Evolutionary conservation across 768 basidiomycete species (phyloP).

Genomic region (Lactarius deliciosus): DNA sequence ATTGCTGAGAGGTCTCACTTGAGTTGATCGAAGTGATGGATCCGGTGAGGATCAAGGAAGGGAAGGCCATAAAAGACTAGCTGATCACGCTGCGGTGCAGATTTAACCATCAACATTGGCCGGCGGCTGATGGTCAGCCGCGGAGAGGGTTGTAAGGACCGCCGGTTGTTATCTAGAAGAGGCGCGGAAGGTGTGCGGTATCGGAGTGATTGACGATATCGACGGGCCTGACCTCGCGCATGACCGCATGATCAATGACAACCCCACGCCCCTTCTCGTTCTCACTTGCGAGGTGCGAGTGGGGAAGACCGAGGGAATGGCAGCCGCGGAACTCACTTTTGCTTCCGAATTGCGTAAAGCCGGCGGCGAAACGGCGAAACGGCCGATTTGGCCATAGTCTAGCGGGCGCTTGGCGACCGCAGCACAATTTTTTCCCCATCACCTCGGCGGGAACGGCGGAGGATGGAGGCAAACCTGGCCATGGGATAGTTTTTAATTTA

Average conservation of each 20-base stretch:
- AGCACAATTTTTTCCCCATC: background rate
- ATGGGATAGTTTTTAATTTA: background rate
- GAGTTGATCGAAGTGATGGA: slow-evolving; percentile 12
- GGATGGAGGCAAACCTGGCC: background rate
- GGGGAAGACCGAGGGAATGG: background rate
- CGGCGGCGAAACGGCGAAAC: slow-evolving; percentile 27
- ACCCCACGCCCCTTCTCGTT: background rate
- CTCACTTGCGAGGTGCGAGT: background rate
- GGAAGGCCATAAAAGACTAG: background rate
- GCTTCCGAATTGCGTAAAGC: slow-evolving; percentile 26
- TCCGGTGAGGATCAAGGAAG: slow-evolving; percentile 8
- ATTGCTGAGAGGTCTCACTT: background rate
- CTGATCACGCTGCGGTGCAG: slow-evolving; percentile 10
- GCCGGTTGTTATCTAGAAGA: slow-evolving; percentile 16
- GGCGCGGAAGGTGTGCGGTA: background rate
- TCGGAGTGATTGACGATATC: slow-evolving; percentile 3
- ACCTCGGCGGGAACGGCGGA: slow-evolving; percentile 18
- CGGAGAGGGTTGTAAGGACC: slow-evolving; percentile 11
- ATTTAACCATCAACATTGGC: slow-evolving; percentile 4
- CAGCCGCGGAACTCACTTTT: slow-evolving; percentile 15
- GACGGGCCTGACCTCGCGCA: background rate
- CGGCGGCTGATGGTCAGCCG: slow-evolving; percentile 21
- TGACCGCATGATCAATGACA: background rate
- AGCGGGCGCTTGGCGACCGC: background rate
- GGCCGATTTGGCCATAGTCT: slow-evolving; percentile 1